Evolutionary conservation across 176 grass and related monocot species (phyloP).

Genomic region (Echinochloa phyllopogon): DNA sequence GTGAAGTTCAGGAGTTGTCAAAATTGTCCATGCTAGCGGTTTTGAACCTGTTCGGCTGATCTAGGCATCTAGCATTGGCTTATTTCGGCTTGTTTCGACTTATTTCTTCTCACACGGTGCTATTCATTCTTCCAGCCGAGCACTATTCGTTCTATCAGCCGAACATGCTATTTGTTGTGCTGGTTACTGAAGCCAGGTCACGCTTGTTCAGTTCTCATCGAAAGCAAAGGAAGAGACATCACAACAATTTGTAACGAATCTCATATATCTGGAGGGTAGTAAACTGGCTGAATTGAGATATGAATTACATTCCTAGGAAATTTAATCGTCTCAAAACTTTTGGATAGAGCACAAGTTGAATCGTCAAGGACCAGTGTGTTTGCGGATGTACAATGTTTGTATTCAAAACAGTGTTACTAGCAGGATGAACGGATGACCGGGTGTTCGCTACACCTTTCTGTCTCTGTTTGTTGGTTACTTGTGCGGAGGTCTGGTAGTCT

Average conservation of each 20-base stretch:
- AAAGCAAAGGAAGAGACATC: neutral
- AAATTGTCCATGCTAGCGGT: slow-evolving; percentile 27
- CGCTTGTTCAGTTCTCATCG: neutral
- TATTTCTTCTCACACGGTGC: too few species aligned
- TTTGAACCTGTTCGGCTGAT: too few species aligned
- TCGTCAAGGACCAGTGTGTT: neutral
- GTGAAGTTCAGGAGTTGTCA: slow-evolving; percentile 53
- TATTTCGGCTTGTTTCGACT: too few species aligned
- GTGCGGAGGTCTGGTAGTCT: too few species aligned
- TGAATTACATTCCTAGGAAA: neutral
- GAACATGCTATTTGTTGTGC: too few species aligned
- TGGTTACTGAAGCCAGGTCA: neutral
- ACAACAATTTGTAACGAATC: neutral
- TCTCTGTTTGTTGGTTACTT: neutral
- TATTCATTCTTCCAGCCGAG: too few species aligned
- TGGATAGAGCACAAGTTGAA: neutral
- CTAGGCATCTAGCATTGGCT: too few species aligned
- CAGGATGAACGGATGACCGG: neutral
- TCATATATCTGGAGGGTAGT: neutral
- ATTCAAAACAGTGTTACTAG: neutral
- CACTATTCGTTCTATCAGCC: too few species aligned
- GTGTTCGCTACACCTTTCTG: neutral
- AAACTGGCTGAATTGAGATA: neutral
- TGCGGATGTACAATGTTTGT: slow-evolving; percentile 1
- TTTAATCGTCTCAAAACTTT: slow-evolving; percentile 10